Conservation (phyloP, 257 asterid genomes). For the Gentiana macrophylla region DNA sequence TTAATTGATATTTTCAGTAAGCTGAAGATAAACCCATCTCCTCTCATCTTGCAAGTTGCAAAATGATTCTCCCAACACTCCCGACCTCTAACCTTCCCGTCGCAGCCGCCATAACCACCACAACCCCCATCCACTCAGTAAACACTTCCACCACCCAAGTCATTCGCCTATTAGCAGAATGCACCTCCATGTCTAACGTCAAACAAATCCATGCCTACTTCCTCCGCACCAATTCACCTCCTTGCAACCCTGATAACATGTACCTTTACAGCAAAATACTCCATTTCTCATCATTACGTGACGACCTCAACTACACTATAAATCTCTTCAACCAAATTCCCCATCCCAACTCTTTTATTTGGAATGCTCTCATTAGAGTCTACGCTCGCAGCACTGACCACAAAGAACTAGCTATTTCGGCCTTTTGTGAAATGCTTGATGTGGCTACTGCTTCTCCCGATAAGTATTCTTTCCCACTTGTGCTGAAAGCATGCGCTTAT, state of each 20-base stretch:
- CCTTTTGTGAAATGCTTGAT: conserved; percentile 32
- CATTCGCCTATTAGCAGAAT: conserved; percentile 32
- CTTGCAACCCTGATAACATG: conserved; percentile 19
- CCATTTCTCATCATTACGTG: conserved; percentile 39
- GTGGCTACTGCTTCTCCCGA: conserved; percentile 41
- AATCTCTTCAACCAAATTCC: conserved; percentile 34
- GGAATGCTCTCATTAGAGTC: conserved; percentile 59
- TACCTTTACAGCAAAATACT: conserved; percentile 39
- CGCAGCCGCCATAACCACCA: conserved; percentile 22
- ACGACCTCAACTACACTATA: conserved; percentile 29
- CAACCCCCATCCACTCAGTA: conserved; percentile 9
- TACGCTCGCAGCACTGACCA: conserved; percentile 43
- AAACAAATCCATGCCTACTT: conserved; percentile 60
- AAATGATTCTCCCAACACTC: conserved; percentile 23
- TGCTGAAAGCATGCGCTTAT: conserved; percentile 61
- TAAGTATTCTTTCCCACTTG: conserved; percentile 67
- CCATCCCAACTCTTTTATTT: conserved; percentile 37
- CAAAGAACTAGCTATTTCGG: conserved; percentile 30
- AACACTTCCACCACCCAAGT: conserved; percentile 30
- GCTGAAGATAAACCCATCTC: too few species aligned
- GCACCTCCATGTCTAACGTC: conserved; percentile 45
- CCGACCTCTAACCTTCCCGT: conserved; percentile 5
- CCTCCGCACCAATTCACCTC: conserved; percentile 32
- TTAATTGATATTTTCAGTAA: too few species aligned
- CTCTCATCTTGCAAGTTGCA: too few species aligned